Evolutionary conservation across 306 rosid genomes (phyloP).

Genomic region (Neltuma alba): DNA sequence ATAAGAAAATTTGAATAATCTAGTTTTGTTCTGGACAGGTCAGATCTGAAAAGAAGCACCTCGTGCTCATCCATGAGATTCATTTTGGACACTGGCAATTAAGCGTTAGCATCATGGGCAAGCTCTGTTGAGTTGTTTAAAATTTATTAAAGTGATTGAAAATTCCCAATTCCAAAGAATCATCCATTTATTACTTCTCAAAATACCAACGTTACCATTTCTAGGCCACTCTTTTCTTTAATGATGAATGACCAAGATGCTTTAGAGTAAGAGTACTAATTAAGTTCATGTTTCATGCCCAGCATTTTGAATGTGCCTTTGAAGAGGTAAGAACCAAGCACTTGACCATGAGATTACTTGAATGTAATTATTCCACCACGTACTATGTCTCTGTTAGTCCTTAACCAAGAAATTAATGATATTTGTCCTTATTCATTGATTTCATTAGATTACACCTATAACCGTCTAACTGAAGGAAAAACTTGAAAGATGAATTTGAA

Average conservation of each 20-base stretch:
- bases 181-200: background rate
- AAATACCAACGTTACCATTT: background rate
- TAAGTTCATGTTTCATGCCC: background rate
- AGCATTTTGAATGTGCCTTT: background rate
- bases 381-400: background rate
- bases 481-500: background rate
- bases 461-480: background rate
- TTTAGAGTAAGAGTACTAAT: background rate
- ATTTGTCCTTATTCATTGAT: background rate
- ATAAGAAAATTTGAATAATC: background rate
- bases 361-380: background rate
- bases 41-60: background rate
- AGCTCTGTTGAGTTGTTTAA: background rate
- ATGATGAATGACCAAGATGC: background rate
- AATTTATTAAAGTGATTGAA: background rate
- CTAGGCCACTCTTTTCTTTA: background rate
- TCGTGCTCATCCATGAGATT: background rate
- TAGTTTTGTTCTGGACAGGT: background rate
- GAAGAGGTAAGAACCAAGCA: background rate
- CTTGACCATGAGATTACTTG: background rate
- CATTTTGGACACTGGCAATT: background rate
- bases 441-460: background rate
- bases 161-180: background rate
- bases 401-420: background rate
- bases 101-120: background rate